These are phyloP conservation scores for Sporothrix phasma DNA, from an alignment of 2,329 filamentous ascomycete genomes.

Conservation along the genomic window DNA sequence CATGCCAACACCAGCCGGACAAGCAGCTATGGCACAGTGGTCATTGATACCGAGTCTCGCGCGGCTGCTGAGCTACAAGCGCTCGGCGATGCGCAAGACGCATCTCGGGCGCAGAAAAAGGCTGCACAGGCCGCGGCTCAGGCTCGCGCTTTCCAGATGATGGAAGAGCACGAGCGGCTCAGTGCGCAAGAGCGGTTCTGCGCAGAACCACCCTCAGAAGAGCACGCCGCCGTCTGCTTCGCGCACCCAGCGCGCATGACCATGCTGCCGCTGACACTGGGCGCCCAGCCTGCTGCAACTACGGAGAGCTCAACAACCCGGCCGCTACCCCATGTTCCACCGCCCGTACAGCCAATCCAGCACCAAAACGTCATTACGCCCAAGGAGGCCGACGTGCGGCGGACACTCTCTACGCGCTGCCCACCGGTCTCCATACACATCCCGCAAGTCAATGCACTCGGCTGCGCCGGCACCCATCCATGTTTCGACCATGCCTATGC, in stretches of 20 bases:
- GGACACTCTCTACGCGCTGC: background rate
- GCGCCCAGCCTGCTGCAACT: background rate
- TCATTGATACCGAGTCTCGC: background rate
- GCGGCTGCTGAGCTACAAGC: background rate
- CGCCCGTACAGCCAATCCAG: constrained; percentile 12
- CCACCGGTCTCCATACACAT: constrained; percentile 3
- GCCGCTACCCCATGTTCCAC: constrained; percentile 13
- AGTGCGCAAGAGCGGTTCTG: background rate
- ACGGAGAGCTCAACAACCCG: background rate
- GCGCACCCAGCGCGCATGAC: background rate
- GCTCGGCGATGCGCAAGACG: background rate
- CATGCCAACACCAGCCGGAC: background rate
- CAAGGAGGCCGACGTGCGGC: background rate
- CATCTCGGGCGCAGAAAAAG: background rate
- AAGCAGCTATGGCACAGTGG: background rate
- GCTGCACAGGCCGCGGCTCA: constrained; percentile 10
- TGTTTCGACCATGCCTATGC: background rate
- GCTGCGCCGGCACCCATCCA: background rate
- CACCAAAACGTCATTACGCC: background rate
- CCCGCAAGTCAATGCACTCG: constrained; percentile 12
- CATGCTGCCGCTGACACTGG: background rate
- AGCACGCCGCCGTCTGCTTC: background rate
- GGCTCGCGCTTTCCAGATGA: constrained; percentile 7
- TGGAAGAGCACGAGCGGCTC: constrained; percentile 16
- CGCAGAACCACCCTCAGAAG: background rate